Evolutionary conservation across 305 asterid species (phyloP).

Genomic region (Fraxinus ornus): DNA sequence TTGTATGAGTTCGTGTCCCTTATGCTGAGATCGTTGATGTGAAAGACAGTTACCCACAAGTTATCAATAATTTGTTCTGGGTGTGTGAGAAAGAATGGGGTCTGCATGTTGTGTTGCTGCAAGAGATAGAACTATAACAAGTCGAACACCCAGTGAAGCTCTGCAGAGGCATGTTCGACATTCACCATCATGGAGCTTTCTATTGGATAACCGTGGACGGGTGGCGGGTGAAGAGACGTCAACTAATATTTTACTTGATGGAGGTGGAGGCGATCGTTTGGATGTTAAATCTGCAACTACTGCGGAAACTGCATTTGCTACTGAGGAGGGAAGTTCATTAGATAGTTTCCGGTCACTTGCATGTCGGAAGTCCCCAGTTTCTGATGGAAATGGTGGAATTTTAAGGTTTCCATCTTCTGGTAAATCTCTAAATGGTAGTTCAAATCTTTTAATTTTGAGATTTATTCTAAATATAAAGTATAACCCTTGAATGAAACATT

Average conservation of each 20-base stretch:
- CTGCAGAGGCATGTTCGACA: slow-evolving; percentile 62
- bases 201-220: slow-evolving; percentile 93
- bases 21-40: slow-evolving; percentile 5
- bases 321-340: slow-evolving; percentile 80
- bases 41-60: not conserved
- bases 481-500: slow-evolving; percentile 11
- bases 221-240: slow-evolving; percentile 88
- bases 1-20: slow-evolving; percentile 19
- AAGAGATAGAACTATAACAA: slow-evolving; percentile 40
- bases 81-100: slow-evolving; percentile 66
- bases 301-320: slow-evolving; percentile 60
- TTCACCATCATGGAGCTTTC: slow-evolving; percentile 96
- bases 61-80: slow-evolving; percentile 21
- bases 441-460: not conserved
- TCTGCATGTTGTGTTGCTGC: slow-evolving; percentile 98
- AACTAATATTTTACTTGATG: slow-evolving; percentile 55
- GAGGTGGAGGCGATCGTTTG: slow-evolving; percentile 39
- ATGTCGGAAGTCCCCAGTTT: slow-evolving; percentile 69
- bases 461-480: slow-evolving; percentile 9
- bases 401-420: slow-evolving; percentile 54
- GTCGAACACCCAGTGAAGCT: slow-evolving; percentile 20
- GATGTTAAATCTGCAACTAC: slow-evolving; percentile 60
- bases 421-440: slow-evolving; percentile 26
- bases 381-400: slow-evolving; percentile 53
- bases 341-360: slow-evolving; percentile 61